Percentiles rank a stretch among this genome's conserved stretches.
phyloP scores from a whole-genome alignment of 2,329 filamentous ascomycete genomes.

The Xylaria sp. region DNA sequence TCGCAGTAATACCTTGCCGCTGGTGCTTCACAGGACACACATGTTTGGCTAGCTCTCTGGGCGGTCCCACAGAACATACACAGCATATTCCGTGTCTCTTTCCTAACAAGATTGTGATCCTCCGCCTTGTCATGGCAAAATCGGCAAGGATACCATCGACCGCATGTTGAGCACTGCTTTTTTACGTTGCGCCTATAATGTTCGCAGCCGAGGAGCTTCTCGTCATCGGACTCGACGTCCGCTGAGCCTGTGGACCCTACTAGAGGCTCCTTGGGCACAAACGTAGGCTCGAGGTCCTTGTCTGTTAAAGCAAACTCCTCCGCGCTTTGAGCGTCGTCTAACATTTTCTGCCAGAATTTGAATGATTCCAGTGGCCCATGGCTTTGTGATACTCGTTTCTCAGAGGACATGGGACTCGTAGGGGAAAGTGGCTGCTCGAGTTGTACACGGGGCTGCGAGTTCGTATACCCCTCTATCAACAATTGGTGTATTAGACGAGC shows the following conservation, averaged over 20 bases:
- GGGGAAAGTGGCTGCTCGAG: conserved; percentile 40
- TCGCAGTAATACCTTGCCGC: conserved; percentile 91
- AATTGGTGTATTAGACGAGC: conserved; percentile 73
- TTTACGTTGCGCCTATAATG: conserved; percentile 98
- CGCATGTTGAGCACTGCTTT: conserved; percentile 87
- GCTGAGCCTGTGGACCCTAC: conserved; percentile 50
- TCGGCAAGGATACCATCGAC: conserved; percentile 91
- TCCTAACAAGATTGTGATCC: conserved; percentile 78
- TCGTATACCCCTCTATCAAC: conserved; percentile 71
- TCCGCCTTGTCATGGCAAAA: conserved; percentile 90
- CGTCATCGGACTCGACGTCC: conserved; percentile 43
- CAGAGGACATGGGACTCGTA: conserved; percentile 48
- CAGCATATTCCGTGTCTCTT: conserved; percentile 91
- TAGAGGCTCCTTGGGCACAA: conserved; percentile 59
- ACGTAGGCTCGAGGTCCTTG: conserved; percentile 71
- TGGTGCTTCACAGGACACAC: conserved; percentile 74
- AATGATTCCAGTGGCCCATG: conserved; percentile 57
- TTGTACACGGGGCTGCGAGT: conserved; percentile 44
- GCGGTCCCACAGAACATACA: conserved; percentile 94
- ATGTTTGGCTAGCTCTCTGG: conserved; percentile 80
- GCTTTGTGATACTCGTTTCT: conserved; percentile 46
- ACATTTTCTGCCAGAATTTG: conserved; percentile 62
- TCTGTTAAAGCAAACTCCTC: conserved; percentile 59
- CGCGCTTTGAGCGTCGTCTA: conserved; percentile 46
- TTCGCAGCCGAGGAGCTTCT: conserved; percentile 73